Base-by-base conservation (phyloP, 225 moss, liverwort and hornwort species). In the Rhytidiadelphus loreus region DNA sequence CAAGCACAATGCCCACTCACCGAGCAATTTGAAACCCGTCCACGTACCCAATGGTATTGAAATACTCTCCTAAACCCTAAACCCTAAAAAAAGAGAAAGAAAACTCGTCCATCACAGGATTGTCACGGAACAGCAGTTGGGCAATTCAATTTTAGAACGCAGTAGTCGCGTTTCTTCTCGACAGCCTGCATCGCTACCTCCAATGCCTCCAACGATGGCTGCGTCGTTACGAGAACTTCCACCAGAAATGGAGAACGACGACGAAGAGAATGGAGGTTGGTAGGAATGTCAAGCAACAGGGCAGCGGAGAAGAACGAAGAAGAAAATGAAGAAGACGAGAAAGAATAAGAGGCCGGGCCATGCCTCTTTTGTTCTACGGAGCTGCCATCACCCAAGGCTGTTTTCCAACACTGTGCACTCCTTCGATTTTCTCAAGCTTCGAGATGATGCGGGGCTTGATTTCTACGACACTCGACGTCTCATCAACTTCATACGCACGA, bases 391-490 rank as follows among this genome's bases (percentile, higher is more conserved):
- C 88, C 96, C 5, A 84, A 84, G 60, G 69, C 89, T 61, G 90
- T 94, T 70, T 94, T 94, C 80, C 91, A 76, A 10, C 94, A 94
- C 80, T 95, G 93, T 82, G 87, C 94, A 96, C 88, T 91, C 88
- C 13, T 94, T 95, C 77, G 92, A 95, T 77, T 93, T 97, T 90
- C 83, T 89, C 59, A 91, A 94, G 81, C 83, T 95, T 86, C 89
- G 95, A 86, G 86, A 89, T 65, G 89, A 89, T 39, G 87, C 84
- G 44, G 52, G 72, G 60, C 75, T 95, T 61, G 88, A 88, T 50
- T 92, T 96, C 80, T 95, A 95, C 83, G 94, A 94, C 26, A 94
- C 91, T 64, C 33, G 94, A 62, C 94, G 94, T 57, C 87, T 97
- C 63, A 92, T 94, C 60, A 96, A 95, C 83, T 93, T 89, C 90